Evolutionary conservation across 768 basidiomycete genomes (phyloP).

Genomic region (Calocybe indica): DNA sequence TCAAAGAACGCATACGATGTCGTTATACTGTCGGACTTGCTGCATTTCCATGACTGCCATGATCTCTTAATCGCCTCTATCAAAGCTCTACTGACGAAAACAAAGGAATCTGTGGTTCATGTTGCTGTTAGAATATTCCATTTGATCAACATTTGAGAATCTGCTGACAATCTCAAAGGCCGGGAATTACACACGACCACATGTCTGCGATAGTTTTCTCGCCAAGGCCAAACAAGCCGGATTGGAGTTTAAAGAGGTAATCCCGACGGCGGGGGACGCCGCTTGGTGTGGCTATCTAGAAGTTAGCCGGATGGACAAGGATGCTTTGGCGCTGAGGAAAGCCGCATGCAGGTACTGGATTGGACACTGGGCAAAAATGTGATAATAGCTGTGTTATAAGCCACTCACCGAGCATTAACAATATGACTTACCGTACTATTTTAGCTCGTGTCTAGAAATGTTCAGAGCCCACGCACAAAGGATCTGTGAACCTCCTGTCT

Average conservation of each 20-base stretch:
- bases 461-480: too few species aligned
- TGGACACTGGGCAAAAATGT: slow-evolving; percentile 35
- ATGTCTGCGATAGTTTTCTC: slow-evolving; percentile 52
- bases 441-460: too few species aligned
- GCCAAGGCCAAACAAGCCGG: slow-evolving; percentile 30
- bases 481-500: too few species aligned
- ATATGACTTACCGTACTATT: too few species aligned
- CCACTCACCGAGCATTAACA: too few species aligned
- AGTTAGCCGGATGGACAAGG: slow-evolving; percentile 40
- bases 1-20: slow-evolving; percentile 40
- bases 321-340: slow-evolving; percentile 46
- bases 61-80: slow-evolving; percentile 48
- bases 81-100: slow-evolving; percentile 37
- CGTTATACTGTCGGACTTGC: slow-evolving; percentile 65
- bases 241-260: slow-evolving; percentile 41
- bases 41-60: slow-evolving; percentile 64
- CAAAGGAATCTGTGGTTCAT: slow-evolving; percentile 38
- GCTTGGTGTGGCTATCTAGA: slow-evolving; percentile 43
- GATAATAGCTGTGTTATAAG: not conserved
- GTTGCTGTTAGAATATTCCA: slow-evolving; percentile 37
- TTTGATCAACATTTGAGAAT: not conserved
- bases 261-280: slow-evolving; percentile 18
- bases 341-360: slow-evolving; percentile 60
- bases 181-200: slow-evolving; percentile 52
- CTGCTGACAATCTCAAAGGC: slow-evolving; percentile 23